Base-by-base conservation (phyloP, 805 yeast genomes). In the Lachancea dasiensis region DNA sequence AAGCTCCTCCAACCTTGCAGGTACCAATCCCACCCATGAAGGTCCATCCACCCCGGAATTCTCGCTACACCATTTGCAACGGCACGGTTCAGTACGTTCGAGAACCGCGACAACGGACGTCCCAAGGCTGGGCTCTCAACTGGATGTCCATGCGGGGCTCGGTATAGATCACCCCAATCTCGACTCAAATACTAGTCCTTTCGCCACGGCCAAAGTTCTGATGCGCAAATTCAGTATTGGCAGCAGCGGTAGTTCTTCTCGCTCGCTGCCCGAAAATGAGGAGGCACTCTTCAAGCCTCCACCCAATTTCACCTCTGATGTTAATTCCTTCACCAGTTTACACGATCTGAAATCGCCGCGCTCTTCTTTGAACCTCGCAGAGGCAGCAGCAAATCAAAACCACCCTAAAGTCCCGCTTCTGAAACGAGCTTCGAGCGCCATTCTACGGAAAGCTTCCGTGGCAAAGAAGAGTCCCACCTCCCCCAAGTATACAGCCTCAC, bases 351-450 rank as follows among this genome's bases (percentile, higher is more conserved):
- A 27, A 14, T 35, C 38, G 9, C 38, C 38, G 20, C 27, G 38
- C 11, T 43, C 35, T 19, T 34, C 37, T 11, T 21, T 34, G 30
- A 34, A 34, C 18, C 25, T 19, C 20, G 14, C 39, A 17, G 31
- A 36, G 17, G 42, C 41, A 7, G 42, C 41, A 7, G 19, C 36
- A 13, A 40, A 41, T 29, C 17, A 34, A 9, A 27, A 28, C 10
- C 15, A 34, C 18, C 50, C 49, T 36, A 52, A 46, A 31, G 31
- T 47, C 5, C 60, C 60, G 7, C 39, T 59, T 19, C 36, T 59
- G 11, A 51, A 53, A 34, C 51, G 63, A 34, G 63, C 63, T 0
- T 59, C 64, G 0, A 55, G 56, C 34, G 52, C 57, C 3, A 40
- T 59, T 17, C 33, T 57, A 19, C 45, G 60, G 24, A 59, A 54